Percentiles rank a stretch among this genome's conserved stretches.
Evolutionary conservation across 106 monocot species (phyloP).

Genomic region (Apostasia ramifera): DNA sequence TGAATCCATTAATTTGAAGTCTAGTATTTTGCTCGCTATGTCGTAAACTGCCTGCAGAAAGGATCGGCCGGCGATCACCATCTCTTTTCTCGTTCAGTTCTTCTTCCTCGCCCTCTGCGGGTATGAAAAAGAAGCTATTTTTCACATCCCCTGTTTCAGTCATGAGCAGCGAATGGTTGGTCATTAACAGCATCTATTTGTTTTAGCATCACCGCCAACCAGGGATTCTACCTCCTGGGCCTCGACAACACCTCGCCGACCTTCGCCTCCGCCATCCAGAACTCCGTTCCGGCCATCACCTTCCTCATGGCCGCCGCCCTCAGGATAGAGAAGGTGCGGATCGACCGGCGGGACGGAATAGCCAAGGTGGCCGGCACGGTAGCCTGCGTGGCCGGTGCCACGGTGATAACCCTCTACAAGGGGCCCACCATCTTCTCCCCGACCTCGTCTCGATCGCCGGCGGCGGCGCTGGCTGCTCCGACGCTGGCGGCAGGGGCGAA

Average conservation of each 20-base stretch:
- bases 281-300: conserved; percentile 80
- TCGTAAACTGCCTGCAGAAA: conserved; percentile 37
- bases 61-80: conserved; percentile 49
- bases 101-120: conserved; percentile 70
- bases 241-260: conserved; percentile 75
- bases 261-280: conserved; percentile 82
- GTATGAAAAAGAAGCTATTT: conserved; percentile 15
- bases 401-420: conserved; percentile 88
- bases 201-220: conserved; percentile 64
- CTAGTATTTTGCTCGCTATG: neutral
- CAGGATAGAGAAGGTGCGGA: conserved; percentile 76
- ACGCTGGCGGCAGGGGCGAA: conserved; percentile 28
- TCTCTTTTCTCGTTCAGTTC: conserved; percentile 59
- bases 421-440: conserved; percentile 73
- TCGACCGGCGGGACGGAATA: conserved; percentile 71
- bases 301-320: conserved; percentile 79
- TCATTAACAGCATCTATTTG: neutral
- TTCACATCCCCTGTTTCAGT: too few relatives aligned
- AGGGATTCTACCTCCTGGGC: conserved; percentile 74
- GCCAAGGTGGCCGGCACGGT: conserved; percentile 70
- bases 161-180: neutral
- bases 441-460: conserved; percentile 2
- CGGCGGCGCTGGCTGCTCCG: neutral
- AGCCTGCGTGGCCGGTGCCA: conserved; percentile 75
- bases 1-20: neutral